Conservation (phyloP, 768 basidiomycete species). For the Tricholoma saponaceum region DNA sequence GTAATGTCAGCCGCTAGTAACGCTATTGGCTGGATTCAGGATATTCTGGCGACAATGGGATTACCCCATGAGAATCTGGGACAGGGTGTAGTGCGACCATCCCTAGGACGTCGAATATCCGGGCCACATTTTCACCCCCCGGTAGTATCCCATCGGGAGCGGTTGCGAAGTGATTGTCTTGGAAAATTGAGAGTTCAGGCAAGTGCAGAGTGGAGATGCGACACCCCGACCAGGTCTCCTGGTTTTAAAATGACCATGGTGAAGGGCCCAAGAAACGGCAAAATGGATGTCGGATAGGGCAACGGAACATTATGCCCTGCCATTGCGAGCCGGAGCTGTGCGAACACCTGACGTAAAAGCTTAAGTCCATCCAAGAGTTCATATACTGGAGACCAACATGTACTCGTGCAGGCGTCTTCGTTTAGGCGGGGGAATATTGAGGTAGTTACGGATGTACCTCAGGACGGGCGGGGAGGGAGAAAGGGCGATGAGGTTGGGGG, state of each 20-base stretch:
- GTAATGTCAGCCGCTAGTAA: conserved; percentile 8
- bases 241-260: conserved; percentile 8
- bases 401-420: conserved; percentile 10
- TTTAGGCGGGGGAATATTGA: conserved; percentile 2
- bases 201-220: conserved; percentile 3
- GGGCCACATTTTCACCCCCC: conserved; percentile 4
- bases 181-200: conserved; percentile 9
- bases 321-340: conserved; percentile 3
- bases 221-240: conserved; percentile 4
- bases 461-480: conserved; percentile 9
- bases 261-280: conserved; percentile 8
- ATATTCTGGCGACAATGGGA: conserved; percentile 9
- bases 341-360: conserved; percentile 6
- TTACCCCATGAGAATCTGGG: not conserved
- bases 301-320: conserved; percentile 3
- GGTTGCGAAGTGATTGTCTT: conserved; percentile 2
- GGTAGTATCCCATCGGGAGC: conserved; percentile 7
- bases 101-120: conserved; percentile 7
- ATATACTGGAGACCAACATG: conserved; percentile 3
- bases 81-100: not conserved
- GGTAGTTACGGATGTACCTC: conserved; percentile 8
- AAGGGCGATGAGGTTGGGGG: conserved; percentile 7
- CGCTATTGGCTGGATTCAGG: conserved; percentile 6
- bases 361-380: conserved; percentile 1
- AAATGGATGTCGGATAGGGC: conserved; percentile 8